Conservation (phyloP, 331 rosid species). For the Quercus lobata region DNA sequence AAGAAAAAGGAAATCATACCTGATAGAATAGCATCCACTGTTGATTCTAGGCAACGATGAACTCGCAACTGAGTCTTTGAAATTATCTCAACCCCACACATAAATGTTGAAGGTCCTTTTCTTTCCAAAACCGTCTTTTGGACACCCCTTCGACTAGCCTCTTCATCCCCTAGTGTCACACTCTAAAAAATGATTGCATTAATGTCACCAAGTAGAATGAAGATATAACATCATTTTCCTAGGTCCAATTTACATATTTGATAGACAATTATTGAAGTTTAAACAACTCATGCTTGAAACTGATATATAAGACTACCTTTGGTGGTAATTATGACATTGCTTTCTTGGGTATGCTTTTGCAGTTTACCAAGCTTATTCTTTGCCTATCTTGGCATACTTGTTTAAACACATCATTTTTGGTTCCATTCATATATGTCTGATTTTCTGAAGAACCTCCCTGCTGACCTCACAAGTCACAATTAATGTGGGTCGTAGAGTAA, state of each 20-base stretch:
- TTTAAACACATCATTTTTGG: background rate
- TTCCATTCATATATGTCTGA: background rate
- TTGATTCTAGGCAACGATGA: slow-evolving; percentile 79
- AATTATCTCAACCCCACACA: slow-evolving; percentile 83
- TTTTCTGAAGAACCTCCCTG: background rate
- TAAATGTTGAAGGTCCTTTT: slow-evolving; percentile 92
- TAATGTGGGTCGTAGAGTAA: background rate
- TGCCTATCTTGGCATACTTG: background rate
- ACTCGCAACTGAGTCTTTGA: slow-evolving; percentile 88
- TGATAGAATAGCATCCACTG: slow-evolving; percentile 84
- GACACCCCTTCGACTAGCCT: slow-evolving; percentile 87
- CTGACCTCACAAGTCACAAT: background rate
- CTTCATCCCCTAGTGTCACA: slow-evolving; percentile 96
- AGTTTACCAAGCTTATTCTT: background rate
- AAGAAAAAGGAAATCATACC: slow-evolving; percentile 32
- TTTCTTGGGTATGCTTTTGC: background rate
- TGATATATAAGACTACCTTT: background rate
- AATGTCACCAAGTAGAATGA: slow-evolving; percentile 21
- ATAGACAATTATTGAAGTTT: background rate
- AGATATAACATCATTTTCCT: background rate
- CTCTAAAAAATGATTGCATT: slow-evolving; percentile 52
- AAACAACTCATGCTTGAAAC: background rate
- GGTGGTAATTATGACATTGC: background rate
- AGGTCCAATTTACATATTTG: background rate
- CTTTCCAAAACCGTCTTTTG: slow-evolving; percentile 95